Base-by-base conservation (phyloP, 164 flowering plant genomes). In the Litsea cubeba region DNA sequence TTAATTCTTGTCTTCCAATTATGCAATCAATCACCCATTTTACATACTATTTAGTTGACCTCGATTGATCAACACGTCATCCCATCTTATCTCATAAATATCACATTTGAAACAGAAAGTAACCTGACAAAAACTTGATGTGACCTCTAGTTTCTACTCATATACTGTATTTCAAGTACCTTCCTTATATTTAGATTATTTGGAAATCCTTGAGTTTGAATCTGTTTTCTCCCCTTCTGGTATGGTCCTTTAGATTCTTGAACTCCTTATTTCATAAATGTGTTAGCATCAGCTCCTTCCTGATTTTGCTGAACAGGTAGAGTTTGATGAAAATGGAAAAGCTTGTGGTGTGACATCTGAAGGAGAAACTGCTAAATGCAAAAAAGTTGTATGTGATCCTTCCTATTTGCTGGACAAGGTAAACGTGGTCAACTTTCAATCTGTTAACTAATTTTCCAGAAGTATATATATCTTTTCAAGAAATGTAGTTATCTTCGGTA, bases 311-410 rank as follows among this genome's bases (percentile, higher is more conserved):
- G 8, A 8, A 73, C 79, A 94, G 97, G 97, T 93, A 20, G 98
- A 88, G 78, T 90, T 89, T 76, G 97, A 90, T 77, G 83, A 35
- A 17, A 79, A 76, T 82, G 99, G 99, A 57, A 93, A 88, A 80
- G 99, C 84, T 20, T 63, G 78, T 70, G 99, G 98, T 28, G 99
- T 95, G 75, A 90, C 98, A 3, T 95, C 96, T 71, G 97, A 91
- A 82, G 98, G 99, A 72, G 98, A 95, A 88, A 95, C 98, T 74
- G 97, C 99, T 3, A 93, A 90, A 78, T 91, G 99, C 91, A 95
- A 93, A 81, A 95, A 95, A 85, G 92, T 95, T 76, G 99, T 93
- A 17, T 95, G 99, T 60, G 98, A 91, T 82, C 97, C 99, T 63
- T 90, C 97, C 68, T 95, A 95, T 81, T 80, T 93, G 78, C 86